Evolutionary conservation across 352 stramenopile genomes (phyloP), one percentile per base, ranked within the genome.

Genomic region (Elongisporangium anandrum): DNA sequence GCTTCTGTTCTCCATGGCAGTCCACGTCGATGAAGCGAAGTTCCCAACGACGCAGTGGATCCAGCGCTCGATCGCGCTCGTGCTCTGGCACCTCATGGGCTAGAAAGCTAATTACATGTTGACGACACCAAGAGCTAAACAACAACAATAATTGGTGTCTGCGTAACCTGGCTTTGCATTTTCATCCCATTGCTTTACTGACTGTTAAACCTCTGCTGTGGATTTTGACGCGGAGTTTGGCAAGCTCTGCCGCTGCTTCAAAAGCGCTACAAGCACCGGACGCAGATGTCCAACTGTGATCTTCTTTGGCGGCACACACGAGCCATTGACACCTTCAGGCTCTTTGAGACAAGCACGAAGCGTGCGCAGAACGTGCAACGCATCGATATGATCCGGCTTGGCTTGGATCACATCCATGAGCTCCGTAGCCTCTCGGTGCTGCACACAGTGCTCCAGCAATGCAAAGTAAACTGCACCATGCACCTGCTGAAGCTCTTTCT

Each of bases 1-100:
- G 7, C 64, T 97, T 20, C 72, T 97, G 41, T 95, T 95, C 60
- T 92, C 90, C 3, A 85, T 97, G 41, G 72, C 75, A 1, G 81
- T 97, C 1, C 63, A 74, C 24, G 73, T 75, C 21, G 73, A 91
- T 41, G 64, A 72, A 20, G 41, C 61, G 5, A 54, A 74, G 47
- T 91, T 90, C 64, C 66, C 73, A 19, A 70, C 70, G 50, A 85
- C 62, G 54, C 74, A 88, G 61, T 96, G 87, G 87, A 72, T 90
- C 24, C 81, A 96, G 62, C 85, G 87, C 22, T 88, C 83, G 0
- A 82, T 96, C 17, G 87, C 85, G 39, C 72, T 96, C 60, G 75
- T 88, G 57, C 72, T 94, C 12, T 96, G 85, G 85, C 79, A 95
- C 59, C 67, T 80, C 19, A 65, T 74, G 23, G 59, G 56, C 17